Evolutionary conservation across 2,329 filamentous ascomycete genomes (phyloP).

Genomic region (Colletotrichum trifolii): DNA sequence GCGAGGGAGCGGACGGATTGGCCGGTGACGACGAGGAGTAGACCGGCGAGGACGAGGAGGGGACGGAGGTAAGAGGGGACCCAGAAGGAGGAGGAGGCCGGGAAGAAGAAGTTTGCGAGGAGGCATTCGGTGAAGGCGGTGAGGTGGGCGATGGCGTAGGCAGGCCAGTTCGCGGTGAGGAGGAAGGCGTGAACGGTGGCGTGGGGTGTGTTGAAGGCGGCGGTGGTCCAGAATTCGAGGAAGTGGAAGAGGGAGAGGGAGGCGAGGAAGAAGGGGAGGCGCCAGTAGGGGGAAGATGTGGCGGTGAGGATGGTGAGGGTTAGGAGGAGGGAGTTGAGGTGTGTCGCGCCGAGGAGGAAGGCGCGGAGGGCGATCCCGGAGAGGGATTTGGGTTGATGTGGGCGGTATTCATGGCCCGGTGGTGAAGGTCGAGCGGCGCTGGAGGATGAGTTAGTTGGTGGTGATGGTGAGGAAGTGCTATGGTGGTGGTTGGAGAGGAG

Average conservation of each 20-base stretch:
- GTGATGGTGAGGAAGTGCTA: neutral
- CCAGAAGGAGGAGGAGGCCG: slow-evolving; percentile 52
- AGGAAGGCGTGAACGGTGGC: slow-evolving; percentile 83
- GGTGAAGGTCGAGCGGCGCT: slow-evolving; percentile 34
- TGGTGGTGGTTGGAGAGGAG: slow-evolving; percentile 1
- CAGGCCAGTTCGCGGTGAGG: slow-evolving; percentile 83
- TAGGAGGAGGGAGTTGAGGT: slow-evolving; percentile 50
- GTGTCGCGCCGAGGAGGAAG: slow-evolving; percentile 61
- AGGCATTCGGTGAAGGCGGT: slow-evolving; percentile 80
- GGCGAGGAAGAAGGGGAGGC: slow-evolving; percentile 73
- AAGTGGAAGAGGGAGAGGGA: slow-evolving; percentile 89
- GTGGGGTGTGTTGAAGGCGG: slow-evolving; percentile 80
- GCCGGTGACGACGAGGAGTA: slow-evolving; percentile 73
- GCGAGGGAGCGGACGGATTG: slow-evolving; percentile 83
- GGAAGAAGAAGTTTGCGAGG: slow-evolving; percentile 67
- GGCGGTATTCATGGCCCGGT: slow-evolving; percentile 50
- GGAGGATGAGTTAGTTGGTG: slow-evolving; percentile 37
- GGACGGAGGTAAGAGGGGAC: slow-evolving; percentile 56
- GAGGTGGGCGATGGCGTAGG: slow-evolving; percentile 85
- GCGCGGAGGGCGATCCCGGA: slow-evolving; percentile 69
- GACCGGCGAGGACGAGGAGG: slow-evolving; percentile 64
- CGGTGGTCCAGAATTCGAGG: slow-evolving; percentile 94
- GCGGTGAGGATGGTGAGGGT: slow-evolving; percentile 47
- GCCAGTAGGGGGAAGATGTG: slow-evolving; percentile 65
- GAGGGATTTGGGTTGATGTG: slow-evolving; percentile 65